Conservation (phyloP, 768 basidiomycete species). For the Naganishia vishniacii region DNA sequence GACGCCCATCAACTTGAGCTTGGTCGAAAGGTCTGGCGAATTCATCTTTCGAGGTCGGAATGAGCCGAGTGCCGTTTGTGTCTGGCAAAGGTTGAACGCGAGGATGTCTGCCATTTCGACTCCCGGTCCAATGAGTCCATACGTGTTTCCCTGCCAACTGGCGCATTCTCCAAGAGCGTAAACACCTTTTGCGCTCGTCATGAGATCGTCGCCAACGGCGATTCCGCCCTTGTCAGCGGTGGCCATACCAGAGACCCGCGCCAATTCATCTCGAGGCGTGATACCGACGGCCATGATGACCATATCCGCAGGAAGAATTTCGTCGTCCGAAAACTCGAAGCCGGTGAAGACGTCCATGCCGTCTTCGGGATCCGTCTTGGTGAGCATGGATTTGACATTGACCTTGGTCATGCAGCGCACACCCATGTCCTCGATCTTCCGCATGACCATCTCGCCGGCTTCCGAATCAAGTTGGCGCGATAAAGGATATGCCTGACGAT, state of each 20-base stretch:
- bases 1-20: slow-evolving; percentile 62
- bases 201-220: slow-evolving; percentile 57
- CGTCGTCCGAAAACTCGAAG: slow-evolving; percentile 55
- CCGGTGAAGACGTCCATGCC: slow-evolving; percentile 52
- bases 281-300: slow-evolving; percentile 68
- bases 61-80: slow-evolving; percentile 50
- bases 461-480: slow-evolving; percentile 60
- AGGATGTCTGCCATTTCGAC: slow-evolving; percentile 65
- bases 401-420: slow-evolving; percentile 56
- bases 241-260: slow-evolving; percentile 55
- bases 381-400: slow-evolving; percentile 50
- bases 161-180: slow-evolving; percentile 76
- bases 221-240: slow-evolving; percentile 57
- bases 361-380: slow-evolving; percentile 46
- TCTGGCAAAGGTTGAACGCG: slow-evolving; percentile 65
- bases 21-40: slow-evolving; percentile 64
- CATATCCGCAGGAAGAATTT: slow-evolving; percentile 54
- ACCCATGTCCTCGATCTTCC: slow-evolving; percentile 60
- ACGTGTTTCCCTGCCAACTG: slow-evolving; percentile 60
- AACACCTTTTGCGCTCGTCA: slow-evolving; percentile 59
- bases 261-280: slow-evolving; percentile 65
- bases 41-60: slow-evolving; percentile 56
- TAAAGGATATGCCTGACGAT: slow-evolving; percentile 56
- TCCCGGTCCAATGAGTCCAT: slow-evolving; percentile 70
- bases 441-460: slow-evolving; percentile 60